A percentile compares a stretch with the other conserved stretches of the same genome.
phyloP scores from a whole-genome alignment of 2,329 filamentous ascomycete genomes.

The Botrytis sinoallii region DNA sequence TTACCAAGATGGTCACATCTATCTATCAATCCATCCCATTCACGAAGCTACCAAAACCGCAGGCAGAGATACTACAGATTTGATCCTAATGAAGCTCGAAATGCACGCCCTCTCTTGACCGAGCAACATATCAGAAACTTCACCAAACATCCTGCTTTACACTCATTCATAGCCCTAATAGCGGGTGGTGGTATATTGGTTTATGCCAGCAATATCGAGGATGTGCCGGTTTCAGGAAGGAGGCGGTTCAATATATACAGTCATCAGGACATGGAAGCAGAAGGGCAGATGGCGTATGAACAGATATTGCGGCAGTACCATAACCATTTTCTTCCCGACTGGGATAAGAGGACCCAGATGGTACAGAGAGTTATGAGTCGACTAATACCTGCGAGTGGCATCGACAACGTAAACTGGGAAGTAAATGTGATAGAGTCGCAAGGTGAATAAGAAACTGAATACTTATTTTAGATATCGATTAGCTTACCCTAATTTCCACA shows the following conservation, averaged over 20 bases:
- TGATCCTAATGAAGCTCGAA: slow-evolving; percentile 25
- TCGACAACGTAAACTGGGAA: slow-evolving; percentile 62
- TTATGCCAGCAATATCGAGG: slow-evolving; percentile 68
- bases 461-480: neutral
- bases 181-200: slow-evolving; percentile 47
- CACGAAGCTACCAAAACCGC: slow-evolving; percentile 6
- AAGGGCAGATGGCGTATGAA: slow-evolving; percentile 54
- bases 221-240: slow-evolving; percentile 69
- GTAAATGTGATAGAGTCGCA: slow-evolving; percentile 70
- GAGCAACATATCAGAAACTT: slow-evolving; percentile 37
- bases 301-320: slow-evolving; percentile 54
- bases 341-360: slow-evolving; percentile 53
- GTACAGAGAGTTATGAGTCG: slow-evolving; percentile 64
- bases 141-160: slow-evolving; percentile 39
- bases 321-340: slow-evolving; percentile 52
- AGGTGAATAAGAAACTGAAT: slow-evolving; percentile 33
- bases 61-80: slow-evolving; percentile 22
- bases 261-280: slow-evolving; percentile 51
- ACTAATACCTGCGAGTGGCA: slow-evolving; percentile 64
- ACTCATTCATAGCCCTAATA: slow-evolving; percentile 43
- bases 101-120: slow-evolving; percentile 42
- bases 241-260: slow-evolving; percentile 69
- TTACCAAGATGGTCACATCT: neutral
- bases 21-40: neutral
- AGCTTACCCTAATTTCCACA: slow-evolving; percentile 17